These are phyloP conservation scores for Geranomyces michiganensis DNA, from an alignment of 192 early-diverging fungal species.

Conservation along the genomic window DNA sequence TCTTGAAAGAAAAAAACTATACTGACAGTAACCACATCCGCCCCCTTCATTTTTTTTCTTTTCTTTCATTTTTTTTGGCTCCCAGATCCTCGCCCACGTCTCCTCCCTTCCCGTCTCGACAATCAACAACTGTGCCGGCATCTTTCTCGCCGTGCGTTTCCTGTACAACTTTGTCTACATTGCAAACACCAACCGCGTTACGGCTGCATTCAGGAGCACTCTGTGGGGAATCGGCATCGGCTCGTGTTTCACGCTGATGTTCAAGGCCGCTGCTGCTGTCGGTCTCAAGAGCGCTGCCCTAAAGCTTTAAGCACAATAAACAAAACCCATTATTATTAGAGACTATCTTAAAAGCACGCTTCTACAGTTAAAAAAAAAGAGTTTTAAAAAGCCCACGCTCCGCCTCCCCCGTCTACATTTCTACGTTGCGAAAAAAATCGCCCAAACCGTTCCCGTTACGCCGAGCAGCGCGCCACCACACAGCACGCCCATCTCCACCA, in stretches of 20 bases:
- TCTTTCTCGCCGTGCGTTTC: not conserved
- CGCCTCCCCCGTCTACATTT: too few relatives aligned
- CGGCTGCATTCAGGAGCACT: not conserved
- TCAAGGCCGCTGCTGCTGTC: not conserved
- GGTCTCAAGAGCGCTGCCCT: not conserved
- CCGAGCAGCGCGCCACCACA: constrained; percentile 33
- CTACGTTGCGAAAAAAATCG: not conserved
- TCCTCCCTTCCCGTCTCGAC: not conserved
- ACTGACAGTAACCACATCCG: too few relatives aligned
- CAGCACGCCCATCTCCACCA: constrained; percentile 32
- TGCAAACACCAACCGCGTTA: constrained; percentile 3
- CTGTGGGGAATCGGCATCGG: not conserved
- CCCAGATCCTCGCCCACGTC: constrained; percentile 8
- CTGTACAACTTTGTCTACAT: constrained; percentile 17
- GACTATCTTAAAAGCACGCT: too few relatives aligned
- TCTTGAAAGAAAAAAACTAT: too few relatives aligned
- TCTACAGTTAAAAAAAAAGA: too few relatives aligned
- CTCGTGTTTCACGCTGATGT: not conserved
- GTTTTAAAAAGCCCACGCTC: too few relatives aligned
- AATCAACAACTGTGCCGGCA: not conserved
- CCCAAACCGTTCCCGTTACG: constrained; percentile 32
- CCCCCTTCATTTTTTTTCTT: not conserved
- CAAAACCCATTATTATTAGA: too few relatives aligned
- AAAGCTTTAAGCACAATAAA: not conserved
- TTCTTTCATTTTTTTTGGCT: not conserved